Percentiles rank a stretch among this genome's conserved stretches.
Conservation (phyloP, 2,329 filamentous ascomycete species). For the Neonectria magnoliae region DNA sequence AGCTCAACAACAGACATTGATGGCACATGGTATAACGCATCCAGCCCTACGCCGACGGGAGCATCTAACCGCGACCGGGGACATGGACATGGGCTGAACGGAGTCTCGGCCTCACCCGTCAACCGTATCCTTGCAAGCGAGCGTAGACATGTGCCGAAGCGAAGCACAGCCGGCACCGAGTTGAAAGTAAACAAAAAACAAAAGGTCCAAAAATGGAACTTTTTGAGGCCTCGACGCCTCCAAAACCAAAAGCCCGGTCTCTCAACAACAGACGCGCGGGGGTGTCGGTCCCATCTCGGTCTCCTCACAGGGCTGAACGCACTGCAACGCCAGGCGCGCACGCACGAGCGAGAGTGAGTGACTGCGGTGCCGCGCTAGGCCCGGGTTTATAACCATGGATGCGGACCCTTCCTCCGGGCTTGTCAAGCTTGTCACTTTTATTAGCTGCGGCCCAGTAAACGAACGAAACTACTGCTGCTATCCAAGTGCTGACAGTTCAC, state of each 20-base stretch:
- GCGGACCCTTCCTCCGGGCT: constrained; percentile 13
- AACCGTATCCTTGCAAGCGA: not conserved
- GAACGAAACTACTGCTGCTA: not conserved
- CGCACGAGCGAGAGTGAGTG: not conserved
- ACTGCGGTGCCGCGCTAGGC: constrained; percentile 20
- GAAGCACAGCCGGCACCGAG: too few species aligned
- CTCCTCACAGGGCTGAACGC: constrained; percentile 30
- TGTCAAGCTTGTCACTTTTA: not conserved
- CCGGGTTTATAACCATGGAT: constrained; percentile 16
- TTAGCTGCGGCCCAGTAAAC: not conserved
- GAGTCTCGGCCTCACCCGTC: not conserved
- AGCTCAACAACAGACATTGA: not conserved
- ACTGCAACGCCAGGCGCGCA: constrained; percentile 9
- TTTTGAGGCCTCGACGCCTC: constrained; percentile 1
- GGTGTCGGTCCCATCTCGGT: constrained; percentile 15
- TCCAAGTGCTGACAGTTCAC: constrained; percentile 19
- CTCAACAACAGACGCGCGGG: not conserved
- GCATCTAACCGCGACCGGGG: too few species aligned
- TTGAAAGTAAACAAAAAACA: not conserved
- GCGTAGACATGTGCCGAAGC: too few species aligned
- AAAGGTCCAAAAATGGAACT: constrained; percentile 19
- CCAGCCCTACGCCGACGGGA: constrained; percentile 4
- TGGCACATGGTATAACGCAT: not conserved
- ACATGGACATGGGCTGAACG: not conserved
- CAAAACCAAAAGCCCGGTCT: not conserved